phyloP scores from a whole-genome alignment of 495 filamentous ascomycete genomes.

The Baudoinia panamericana region DNA sequence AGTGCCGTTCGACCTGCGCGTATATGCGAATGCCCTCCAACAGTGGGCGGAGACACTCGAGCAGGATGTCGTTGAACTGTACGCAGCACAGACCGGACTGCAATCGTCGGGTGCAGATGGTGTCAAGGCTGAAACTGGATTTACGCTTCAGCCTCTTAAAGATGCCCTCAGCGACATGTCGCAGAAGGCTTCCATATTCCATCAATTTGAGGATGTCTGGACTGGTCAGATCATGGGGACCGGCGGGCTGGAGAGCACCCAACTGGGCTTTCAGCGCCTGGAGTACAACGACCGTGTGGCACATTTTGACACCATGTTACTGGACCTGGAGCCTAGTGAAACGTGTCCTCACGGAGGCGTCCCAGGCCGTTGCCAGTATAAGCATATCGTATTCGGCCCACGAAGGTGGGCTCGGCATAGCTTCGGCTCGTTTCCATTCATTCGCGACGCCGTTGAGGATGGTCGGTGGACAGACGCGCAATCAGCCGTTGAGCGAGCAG shows the following conservation, averaged over 20 bases:
- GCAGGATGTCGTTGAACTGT: conserved; percentile 24
- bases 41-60: conserved; percentile 55
- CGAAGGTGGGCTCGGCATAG: conserved; percentile 66
- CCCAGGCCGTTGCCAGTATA: conserved; percentile 83
- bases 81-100: conserved; percentile 44
- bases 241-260: conserved; percentile 57
- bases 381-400: conserved; percentile 81
- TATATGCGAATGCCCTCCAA: conserved; percentile 52
- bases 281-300: conserved; percentile 47
- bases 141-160: conserved; percentile 41
- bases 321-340: conserved; percentile 44
- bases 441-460: conserved; percentile 65
- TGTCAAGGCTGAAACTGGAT: conserved; percentile 16
- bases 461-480: conserved; percentile 60
- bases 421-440: conserved; percentile 65
- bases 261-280: conserved; percentile 48
- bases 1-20: conserved; percentile 68
- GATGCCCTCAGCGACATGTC: conserved; percentile 51
- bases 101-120: conserved; percentile 30
- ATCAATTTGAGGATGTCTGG: conserved; percentile 62
- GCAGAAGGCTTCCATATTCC: conserved; percentile 48
- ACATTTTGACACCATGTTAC: conserved; percentile 66
- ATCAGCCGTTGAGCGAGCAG: conserved; percentile 56
- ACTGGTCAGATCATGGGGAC: conserved; percentile 49
- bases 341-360: conserved; percentile 37